These are phyloP conservation scores for Globisporangium uncinulatum DNA, from an alignment of 352 stramenopile species.

Conservation along the genomic window DNA sequence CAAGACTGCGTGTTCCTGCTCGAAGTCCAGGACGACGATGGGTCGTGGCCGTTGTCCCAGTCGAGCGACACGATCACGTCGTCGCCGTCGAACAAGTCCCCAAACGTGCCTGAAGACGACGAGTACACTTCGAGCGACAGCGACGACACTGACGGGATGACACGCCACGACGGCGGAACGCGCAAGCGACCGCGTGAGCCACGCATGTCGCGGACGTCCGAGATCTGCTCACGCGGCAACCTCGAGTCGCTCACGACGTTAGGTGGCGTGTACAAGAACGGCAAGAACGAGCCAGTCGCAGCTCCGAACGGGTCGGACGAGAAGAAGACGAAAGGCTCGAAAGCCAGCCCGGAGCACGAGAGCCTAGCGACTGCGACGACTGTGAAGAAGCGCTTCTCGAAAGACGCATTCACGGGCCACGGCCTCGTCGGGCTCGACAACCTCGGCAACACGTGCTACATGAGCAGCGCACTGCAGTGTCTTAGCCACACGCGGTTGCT, in stretches of 20 bases:
- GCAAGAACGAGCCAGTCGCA: neutral
- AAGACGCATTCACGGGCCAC: constrained; percentile 68
- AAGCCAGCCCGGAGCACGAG: constrained; percentile 20
- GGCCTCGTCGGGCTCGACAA: constrained; percentile 92
- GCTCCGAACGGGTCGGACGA: constrained; percentile 6
- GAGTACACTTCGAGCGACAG: constrained; percentile 9
- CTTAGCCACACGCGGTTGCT: constrained; percentile 94
- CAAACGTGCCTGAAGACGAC: constrained; percentile 3
- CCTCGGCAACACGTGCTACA: constrained; percentile 98
- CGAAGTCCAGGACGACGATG: constrained; percentile 80
- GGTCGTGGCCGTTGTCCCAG: constrained; percentile 80
- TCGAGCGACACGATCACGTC: constrained; percentile 32
- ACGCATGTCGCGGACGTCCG: constrained; percentile 53
- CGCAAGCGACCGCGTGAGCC: constrained; percentile 38
- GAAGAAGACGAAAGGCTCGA: constrained; percentile 6
- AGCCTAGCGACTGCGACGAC: constrained; percentile 20
- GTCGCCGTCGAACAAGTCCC: constrained; percentile 21
- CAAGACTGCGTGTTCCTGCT: constrained; percentile 78
- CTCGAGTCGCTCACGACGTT: constrained; percentile 49
- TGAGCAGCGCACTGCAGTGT: constrained; percentile 97
- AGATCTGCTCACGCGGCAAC: constrained; percentile 73
- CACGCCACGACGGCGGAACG: neutral
- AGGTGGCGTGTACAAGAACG: constrained; percentile 25
- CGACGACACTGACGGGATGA: constrained; percentile 5
- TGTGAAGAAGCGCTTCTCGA: constrained; percentile 63